A percentile compares a stretch with the other conserved stretches of the same genome.
phyloP scores from a whole-genome alignment of 2,329 filamentous ascomycete genomes.

The Ceratocystiopsis sp. region DNA sequence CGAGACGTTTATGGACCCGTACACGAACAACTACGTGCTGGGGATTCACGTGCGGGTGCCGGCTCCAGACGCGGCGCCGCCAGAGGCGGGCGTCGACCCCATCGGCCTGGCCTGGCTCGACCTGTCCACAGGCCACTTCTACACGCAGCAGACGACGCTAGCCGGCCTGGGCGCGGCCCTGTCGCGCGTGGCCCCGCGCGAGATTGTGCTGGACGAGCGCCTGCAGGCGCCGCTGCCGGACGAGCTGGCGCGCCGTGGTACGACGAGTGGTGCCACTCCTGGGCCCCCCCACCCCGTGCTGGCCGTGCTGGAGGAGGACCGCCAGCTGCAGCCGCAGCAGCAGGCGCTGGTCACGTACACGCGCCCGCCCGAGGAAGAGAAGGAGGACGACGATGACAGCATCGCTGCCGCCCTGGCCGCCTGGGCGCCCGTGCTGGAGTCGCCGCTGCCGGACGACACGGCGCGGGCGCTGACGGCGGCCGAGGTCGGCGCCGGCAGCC shows the following conservation, averaged over 20 bases:
- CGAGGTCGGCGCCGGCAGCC: slow-evolving; percentile 62
- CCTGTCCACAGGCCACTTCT: slow-evolving; percentile 87
- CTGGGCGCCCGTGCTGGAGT: slow-evolving; percentile 67
- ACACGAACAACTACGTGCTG: slow-evolving; percentile 83
- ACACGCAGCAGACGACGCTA: slow-evolving; percentile 59
- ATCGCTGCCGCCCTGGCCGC: slow-evolving; percentile 38
- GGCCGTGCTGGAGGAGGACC: slow-evolving; percentile 52
- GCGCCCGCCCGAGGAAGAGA: slow-evolving; percentile 22
- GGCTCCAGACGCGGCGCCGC: neutral
- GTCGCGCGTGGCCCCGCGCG: slow-evolving; percentile 65
- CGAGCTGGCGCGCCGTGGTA: neutral
- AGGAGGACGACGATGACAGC: neutral
- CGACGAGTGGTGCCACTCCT: slow-evolving; percentile 19
- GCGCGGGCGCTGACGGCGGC: slow-evolving; percentile 40
- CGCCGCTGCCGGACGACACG: slow-evolving; percentile 39
- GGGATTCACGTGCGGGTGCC: slow-evolving; percentile 47
- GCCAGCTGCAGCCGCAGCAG: slow-evolving; percentile 7
- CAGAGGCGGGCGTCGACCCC: neutral
- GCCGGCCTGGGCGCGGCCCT: slow-evolving; percentile 61
- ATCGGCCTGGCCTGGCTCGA: slow-evolving; percentile 88
- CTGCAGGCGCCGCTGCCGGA: slow-evolving; percentile 21
- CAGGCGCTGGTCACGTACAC: slow-evolving; percentile 61
- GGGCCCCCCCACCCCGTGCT: slow-evolving; percentile 41
- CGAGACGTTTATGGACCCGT: slow-evolving; percentile 92
- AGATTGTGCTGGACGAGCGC: slow-evolving; percentile 61